Evolutionary conservation across 2,329 filamentous ascomycete species (phyloP).

Genomic region (Epichloe gansuensis): DNA sequence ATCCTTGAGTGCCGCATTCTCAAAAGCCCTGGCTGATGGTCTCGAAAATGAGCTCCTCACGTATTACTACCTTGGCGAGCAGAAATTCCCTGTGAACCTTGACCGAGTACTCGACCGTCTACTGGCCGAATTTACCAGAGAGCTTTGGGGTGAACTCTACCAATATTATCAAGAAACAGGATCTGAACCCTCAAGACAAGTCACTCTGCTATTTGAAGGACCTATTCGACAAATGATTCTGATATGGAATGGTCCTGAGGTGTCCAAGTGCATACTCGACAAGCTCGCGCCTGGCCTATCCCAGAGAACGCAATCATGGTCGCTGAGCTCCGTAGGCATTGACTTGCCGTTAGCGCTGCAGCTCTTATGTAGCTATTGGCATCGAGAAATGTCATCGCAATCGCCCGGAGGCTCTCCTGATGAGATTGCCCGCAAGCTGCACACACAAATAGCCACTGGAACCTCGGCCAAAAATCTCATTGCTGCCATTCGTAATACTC

Average conservation of each 20-base stretch:
- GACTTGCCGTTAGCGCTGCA: constrained; percentile 23
- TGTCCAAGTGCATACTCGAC: too few relatives aligned
- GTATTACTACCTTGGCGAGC: constrained; percentile 24
- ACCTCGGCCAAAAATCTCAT: constrained; percentile 18
- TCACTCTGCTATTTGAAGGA: constrained; percentile 23
- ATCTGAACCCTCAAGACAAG: constrained; percentile 16
- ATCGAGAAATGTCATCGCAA: constrained; percentile 21
- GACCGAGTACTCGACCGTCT: constrained; percentile 25
- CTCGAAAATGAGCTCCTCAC: constrained; percentile 25
- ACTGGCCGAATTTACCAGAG: constrained; percentile 19
- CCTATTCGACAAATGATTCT: constrained; percentile 19
- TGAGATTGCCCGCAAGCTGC: constrained; percentile 20
- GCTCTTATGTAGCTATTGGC: constrained; percentile 24
- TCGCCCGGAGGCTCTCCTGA: constrained; percentile 23
- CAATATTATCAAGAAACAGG: constrained; percentile 20
- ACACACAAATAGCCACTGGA: constrained; percentile 18
- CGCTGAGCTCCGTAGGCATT: constrained; percentile 19
- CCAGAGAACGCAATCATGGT: constrained; percentile 13
- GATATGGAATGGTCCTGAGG: too few relatives aligned
- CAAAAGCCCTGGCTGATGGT: constrained; percentile 19
- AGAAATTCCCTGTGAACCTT: constrained; percentile 21
- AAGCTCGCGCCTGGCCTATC: too few relatives aligned
- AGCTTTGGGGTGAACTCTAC: constrained; percentile 26
- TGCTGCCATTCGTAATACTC: not conserved
- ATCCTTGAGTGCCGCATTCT: too few relatives aligned